phyloP scores from a whole-genome alignment of 805 yeast species.

The Teunomyces stri region DNA sequence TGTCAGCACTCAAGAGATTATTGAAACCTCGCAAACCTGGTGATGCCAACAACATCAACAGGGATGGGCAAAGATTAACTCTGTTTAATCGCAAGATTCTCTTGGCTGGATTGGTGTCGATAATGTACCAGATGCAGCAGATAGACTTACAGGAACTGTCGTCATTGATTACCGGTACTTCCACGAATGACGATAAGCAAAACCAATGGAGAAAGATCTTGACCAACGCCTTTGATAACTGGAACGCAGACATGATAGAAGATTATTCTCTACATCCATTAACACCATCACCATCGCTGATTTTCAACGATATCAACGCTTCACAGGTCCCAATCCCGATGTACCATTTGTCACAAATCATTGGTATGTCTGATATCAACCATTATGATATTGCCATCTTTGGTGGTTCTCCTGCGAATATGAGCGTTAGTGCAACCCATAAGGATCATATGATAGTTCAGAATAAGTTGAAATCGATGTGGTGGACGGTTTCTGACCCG shows the following conservation, averaged over 20 bases:
- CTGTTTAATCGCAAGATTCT: constrained; percentile 66
- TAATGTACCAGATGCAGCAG: constrained; percentile 72
- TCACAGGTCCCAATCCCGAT: constrained; percentile 42
- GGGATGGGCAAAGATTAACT: constrained; percentile 16
- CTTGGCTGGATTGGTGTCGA: constrained; percentile 63
- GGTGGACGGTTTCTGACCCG: constrained; percentile 47
- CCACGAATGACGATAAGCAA: constrained; percentile 22
- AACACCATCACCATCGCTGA: constrained; percentile 8
- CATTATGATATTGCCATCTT: constrained; percentile 76
- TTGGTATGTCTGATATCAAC: constrained; percentile 57
- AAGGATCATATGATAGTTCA: constrained; percentile 36
- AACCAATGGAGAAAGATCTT: constrained; percentile 69
- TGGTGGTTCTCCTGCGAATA: constrained; percentile 81
- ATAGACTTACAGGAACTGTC: constrained; percentile 59
- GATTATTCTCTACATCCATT: constrained; percentile 11
- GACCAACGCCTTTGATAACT: constrained; percentile 67
- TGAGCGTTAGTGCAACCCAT: constrained; percentile 47
- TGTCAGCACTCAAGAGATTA: constrained; percentile 55
- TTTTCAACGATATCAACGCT: constrained; percentile 13
- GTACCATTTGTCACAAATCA: constrained; percentile 71
- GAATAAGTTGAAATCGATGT: constrained; percentile 30
- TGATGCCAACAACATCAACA: constrained; percentile 2
- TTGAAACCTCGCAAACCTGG: constrained; percentile 49
- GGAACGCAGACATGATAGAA: constrained; percentile 51
- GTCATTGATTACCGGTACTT: constrained; percentile 25